Percentiles rank a stretch among this genome's conserved stretches.
These are phyloP conservation scores for Fistulina hepatica DNA, from an alignment of 1,284 basidiomycete species.

Conservation along the genomic window DNA sequence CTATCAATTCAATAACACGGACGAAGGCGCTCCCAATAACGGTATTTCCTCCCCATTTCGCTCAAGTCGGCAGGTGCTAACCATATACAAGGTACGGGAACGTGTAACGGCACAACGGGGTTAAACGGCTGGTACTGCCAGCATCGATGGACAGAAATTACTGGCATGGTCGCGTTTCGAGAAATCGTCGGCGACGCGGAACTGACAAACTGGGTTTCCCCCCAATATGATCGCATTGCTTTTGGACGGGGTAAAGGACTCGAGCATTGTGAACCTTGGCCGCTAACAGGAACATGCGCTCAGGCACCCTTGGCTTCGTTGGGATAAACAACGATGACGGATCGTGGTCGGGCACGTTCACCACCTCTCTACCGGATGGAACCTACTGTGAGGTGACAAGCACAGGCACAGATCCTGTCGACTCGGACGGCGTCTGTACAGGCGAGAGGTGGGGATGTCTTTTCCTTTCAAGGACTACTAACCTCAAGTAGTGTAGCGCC, in stretches of 20 bases:
- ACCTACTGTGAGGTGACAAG: conserved; percentile 55
- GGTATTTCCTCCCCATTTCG: conserved; percentile 19
- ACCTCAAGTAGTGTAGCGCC: conserved; percentile 25
- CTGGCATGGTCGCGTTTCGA: conserved; percentile 9
- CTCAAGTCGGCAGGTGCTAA: too few species aligned
- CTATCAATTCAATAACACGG: conserved; percentile 40
- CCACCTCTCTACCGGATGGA: conserved; percentile 44
- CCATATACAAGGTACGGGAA: too few species aligned
- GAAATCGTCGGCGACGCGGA: conserved; percentile 5
- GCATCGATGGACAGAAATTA: conserved; percentile 8
- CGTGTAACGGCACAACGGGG: conserved; percentile 41
- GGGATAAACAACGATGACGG: conserved; percentile 54
- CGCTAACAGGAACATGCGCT: neutral
- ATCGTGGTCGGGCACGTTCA: conserved; percentile 42
- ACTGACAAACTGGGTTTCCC: conserved; percentile 36
- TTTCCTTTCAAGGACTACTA: neutral
- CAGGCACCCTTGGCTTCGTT: conserved; percentile 45
- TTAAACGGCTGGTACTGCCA: conserved; percentile 42
- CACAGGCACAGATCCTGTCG: too few species aligned
- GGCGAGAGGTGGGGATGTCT: conserved; percentile 34
- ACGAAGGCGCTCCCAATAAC: conserved; percentile 46
- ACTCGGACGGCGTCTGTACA: conserved; percentile 33
- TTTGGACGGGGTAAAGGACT: conserved; percentile 41
- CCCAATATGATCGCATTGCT: conserved; percentile 45
- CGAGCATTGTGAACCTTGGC: neutral